Evolutionary conservation across 2,329 filamentous ascomycete species (phyloP).

Genomic region (Alternaria infectoria): DNA sequence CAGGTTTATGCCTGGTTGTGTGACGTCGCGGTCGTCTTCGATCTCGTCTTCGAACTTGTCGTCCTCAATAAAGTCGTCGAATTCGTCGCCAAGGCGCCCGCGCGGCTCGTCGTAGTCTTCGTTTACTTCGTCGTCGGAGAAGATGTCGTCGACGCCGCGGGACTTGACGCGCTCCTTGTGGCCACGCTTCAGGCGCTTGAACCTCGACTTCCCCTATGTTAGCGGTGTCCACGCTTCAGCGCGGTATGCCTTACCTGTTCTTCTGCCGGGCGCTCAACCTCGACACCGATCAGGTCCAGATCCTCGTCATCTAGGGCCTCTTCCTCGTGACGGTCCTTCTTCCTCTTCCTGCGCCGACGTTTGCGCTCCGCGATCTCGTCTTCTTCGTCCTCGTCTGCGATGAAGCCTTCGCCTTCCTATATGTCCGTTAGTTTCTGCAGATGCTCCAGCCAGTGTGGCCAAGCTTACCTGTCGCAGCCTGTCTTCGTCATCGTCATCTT

Average conservation of each 20-base stretch:
- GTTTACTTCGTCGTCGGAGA: conserved; percentile 89
- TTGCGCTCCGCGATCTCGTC: conserved; percentile 64
- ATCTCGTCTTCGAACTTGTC: conserved; percentile 84
- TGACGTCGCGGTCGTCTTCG: conserved; percentile 84
- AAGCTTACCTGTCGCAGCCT: conserved; percentile 37
- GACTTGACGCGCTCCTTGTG: conserved; percentile 72
- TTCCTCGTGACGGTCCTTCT: conserved; percentile 78
- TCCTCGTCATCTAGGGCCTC: conserved; percentile 91
- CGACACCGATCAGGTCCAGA: conserved; percentile 90
- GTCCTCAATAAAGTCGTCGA: conserved; percentile 89
- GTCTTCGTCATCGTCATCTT: conserved; percentile 51
- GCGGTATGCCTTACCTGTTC: conserved; percentile 64
- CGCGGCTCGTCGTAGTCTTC: conserved; percentile 55
- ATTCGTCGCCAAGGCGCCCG: conserved; percentile 45
- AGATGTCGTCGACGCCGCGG: conserved; percentile 87
- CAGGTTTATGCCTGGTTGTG: conserved; percentile 75
- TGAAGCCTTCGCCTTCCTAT: conserved; percentile 91
- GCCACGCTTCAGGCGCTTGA: conserved; percentile 95
- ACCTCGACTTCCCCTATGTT: conserved; percentile 70
- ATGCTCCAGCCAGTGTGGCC: not conserved
- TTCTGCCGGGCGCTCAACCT: conserved; percentile 69
- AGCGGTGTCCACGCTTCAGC: conserved; percentile 16
- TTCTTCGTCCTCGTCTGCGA: conserved; percentile 88
- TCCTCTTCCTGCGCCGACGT: conserved; percentile 75
- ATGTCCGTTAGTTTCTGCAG: conserved; percentile 20